Evolutionary conservation across 1,284 basidiomycete species (phyloP), one percentile per base, ranked within the genome.

Genomic region (Heterobasidion parviporum): DNA sequence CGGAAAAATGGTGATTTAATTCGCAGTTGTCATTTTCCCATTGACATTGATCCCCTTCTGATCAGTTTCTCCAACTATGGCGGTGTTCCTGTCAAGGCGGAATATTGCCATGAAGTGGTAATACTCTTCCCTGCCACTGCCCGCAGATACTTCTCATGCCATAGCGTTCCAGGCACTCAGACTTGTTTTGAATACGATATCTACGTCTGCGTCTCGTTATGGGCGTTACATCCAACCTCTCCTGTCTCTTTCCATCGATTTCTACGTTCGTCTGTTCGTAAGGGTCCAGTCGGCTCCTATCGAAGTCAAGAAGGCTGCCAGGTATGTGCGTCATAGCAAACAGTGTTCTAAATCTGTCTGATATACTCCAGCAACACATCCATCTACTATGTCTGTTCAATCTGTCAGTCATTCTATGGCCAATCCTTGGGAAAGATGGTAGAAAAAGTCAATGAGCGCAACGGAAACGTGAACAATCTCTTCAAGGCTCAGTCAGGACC

Each of bases 171-270:
- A 93, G 89, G 92, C 92, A 18, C 82, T 98, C 32, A 86, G 96
- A 15, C 81, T 99, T 1, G 88, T 99, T 8, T 79, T 99, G 12
- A 84, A 96, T 69, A 77, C 89, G 0, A 74, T 98, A 45, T 88
- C 94, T 0, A 87, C 85, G 0, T 86, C 93, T 1, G 97, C 96
- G 0, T 85, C 90, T 15, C 81, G 94, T 63, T 99, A 99, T 66
- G 95, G 96, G 0, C 85, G 94, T 50, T 90, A 87, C 66, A 93
- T 99, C 61, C 83, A 91, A 61, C 96, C 96, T 1, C 72, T 98
- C n/a, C 70, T 98, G 7, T 94, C 89, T 0, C 78, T 99, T 41
- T 96, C 93, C 10, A 98, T 99, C 67, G 97, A 99, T 68, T 99
- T 99, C 68, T 99, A 99, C 69, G 87, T 98, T 32, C 88, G 97